Percentiles rank a stretch among this genome's conserved stretches.
Evolutionary conservation across 306 rosid species (phyloP).

Genomic region (Erythrophleum fordii): DNA sequence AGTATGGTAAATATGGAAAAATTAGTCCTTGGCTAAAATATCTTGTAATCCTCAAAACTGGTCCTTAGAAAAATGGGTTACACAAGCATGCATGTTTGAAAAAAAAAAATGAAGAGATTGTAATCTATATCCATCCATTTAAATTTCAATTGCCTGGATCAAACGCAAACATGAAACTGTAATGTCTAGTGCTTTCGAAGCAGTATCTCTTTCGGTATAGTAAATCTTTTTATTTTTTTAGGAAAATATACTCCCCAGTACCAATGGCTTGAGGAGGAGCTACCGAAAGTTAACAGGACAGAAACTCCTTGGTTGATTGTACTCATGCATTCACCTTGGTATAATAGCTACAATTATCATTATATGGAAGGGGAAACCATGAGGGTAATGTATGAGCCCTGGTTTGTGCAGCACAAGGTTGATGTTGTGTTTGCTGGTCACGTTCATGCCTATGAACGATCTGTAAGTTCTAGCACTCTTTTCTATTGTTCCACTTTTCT

Average conservation of each 20-base stretch:
- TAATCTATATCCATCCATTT: background rate
- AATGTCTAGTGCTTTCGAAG: background rate
- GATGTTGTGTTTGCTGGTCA: slow-evolving; percentile 90
- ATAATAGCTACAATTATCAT: slow-evolving; percentile 74
- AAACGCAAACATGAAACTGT: background rate
- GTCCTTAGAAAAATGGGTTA: slow-evolving; percentile 43
- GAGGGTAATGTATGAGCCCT: slow-evolving; percentile 77
- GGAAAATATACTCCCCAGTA: slow-evolving; percentile 89
- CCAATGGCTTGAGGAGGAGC: slow-evolving; percentile 75
- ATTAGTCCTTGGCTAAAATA: slow-evolving; percentile 31
- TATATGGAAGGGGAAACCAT: slow-evolving; percentile 95
- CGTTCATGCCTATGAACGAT: slow-evolving; percentile 92
- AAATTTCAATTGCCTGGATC: background rate
- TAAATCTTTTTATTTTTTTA: slow-evolving; percentile 21
- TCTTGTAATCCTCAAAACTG: slow-evolving; percentile 37
- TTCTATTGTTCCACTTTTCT: background rate
- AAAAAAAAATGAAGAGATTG: background rate
- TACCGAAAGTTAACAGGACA: slow-evolving; percentile 72
- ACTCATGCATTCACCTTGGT: slow-evolving; percentile 75
- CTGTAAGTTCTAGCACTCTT: slow-evolving; percentile 52
- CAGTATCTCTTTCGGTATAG: background rate
- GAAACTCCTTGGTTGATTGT: slow-evolving; percentile 93
- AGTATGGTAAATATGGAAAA: background rate
- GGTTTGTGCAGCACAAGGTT: slow-evolving; percentile 78
- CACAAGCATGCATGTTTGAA: background rate